Percentiles rank a stretch among this genome's conserved stretches.
These are phyloP conservation scores for Asterella californica DNA, from an alignment of 225 moss, liverwort and hornwort species.

Conservation along the genomic window DNA sequence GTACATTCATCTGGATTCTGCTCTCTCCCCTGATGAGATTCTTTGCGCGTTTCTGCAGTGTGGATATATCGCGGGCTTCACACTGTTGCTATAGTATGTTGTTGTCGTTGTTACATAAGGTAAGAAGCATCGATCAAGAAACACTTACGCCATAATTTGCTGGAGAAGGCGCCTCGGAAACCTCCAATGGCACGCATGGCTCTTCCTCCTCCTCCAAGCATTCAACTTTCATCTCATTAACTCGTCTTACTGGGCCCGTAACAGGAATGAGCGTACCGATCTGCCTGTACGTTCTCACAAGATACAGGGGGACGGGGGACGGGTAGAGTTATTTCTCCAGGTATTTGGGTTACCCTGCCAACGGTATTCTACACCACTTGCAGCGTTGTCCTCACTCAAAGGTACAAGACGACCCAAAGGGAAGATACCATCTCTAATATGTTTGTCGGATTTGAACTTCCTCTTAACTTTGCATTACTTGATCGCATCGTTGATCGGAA, in stretches of 20 bases:
- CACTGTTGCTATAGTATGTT: too few relatives aligned
- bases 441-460: too few relatives aligned
- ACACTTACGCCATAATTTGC: neutral
- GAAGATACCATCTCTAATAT: too few relatives aligned
- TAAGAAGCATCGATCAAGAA: neutral
- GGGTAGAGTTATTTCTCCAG: neutral
- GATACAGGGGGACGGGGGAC: neutral
- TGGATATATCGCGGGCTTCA: neutral
- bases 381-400: too few relatives aligned
- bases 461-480: too few relatives aligned
- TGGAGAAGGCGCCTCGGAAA: neutral
- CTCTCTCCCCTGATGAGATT: conserved; percentile 3
- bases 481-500: too few relatives aligned
- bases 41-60: conserved; percentile 10
- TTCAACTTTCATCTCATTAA: neutral
- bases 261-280: neutral
- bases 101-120: too few relatives aligned
- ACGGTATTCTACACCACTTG: too few relatives aligned
- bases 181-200: neutral
- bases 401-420: too few relatives aligned
- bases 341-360: neutral
- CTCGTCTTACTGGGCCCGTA: neutral
- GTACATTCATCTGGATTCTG: neutral
- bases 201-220: neutral
- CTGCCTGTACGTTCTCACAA: neutral